phyloP scores from a whole-genome alignment of 2,329 filamentous ascomycete genomes.

The Pestalotiopsis sp. region DNA sequence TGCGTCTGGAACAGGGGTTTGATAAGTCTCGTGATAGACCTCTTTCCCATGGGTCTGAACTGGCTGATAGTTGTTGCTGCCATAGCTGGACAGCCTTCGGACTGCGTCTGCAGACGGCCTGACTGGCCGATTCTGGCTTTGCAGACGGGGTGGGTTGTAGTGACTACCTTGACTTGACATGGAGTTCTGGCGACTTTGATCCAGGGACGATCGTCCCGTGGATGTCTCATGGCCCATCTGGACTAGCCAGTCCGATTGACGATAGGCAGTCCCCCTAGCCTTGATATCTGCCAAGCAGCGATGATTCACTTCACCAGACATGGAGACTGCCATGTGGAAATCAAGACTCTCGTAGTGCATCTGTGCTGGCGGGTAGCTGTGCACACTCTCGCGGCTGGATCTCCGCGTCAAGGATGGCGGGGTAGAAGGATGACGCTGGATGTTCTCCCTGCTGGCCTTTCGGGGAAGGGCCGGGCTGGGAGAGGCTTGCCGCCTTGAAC shows the following conservation, averaged over 20 bases:
- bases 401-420: constrained; percentile 14
- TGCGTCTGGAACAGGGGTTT: constrained; percentile 27
- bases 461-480: constrained; percentile 24
- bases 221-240: constrained; percentile 30
- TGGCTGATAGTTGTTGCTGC: constrained; percentile 20
- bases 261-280: constrained; percentile 17
- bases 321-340: constrained; percentile 21
- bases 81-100: constrained; percentile 27
- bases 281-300: constrained; percentile 25
- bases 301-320: constrained; percentile 25
- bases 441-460: constrained; percentile 33
- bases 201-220: constrained; percentile 27
- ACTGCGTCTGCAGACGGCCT: constrained; percentile 13
- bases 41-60: neutral
- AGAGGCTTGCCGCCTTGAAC: constrained; percentile 15
- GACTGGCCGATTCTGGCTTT: neutral
- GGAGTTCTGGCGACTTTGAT: constrained; percentile 35
- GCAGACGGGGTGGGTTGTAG: constrained; percentile 10
- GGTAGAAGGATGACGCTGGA: constrained; percentile 22
- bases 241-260: constrained; percentile 29
- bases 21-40: constrained; percentile 13
- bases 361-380: constrained; percentile 20
- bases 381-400: constrained; percentile 22
- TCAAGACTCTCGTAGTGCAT: constrained; percentile 20
- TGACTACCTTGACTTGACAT: constrained; percentile 24